Conservation (phyloP, 108 stramenopile species). For the Stephanodiscus triporus region DNA sequence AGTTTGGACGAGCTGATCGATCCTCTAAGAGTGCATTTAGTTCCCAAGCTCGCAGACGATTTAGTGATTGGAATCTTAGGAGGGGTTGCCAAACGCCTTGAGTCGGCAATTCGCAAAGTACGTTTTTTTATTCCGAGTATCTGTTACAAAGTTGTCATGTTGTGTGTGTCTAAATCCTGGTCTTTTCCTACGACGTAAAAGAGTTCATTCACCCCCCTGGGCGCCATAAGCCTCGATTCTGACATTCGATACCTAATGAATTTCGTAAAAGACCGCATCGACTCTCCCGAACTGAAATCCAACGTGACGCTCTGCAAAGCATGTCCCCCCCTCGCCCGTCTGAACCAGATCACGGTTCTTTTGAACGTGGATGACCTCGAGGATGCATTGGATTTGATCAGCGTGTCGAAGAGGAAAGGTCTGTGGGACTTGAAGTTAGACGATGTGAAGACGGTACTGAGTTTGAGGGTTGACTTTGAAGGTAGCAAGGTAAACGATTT, state of each 20-base stretch:
- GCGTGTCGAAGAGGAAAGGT: constrained; percentile 77
- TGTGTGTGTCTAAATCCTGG: not conserved
- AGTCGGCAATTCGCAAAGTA: constrained; percentile 76
- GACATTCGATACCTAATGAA: constrained; percentile 80
- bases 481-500: constrained; percentile 70
- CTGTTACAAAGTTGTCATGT: not conserved
- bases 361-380: constrained; percentile 87
- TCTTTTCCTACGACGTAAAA: not conserved
- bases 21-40: constrained; percentile 69
- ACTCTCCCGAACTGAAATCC: constrained; percentile 59
- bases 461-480: constrained; percentile 80
- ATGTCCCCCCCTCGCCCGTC: constrained; percentile 72
- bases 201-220: constrained; percentile 80
- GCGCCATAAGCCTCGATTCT: constrained; percentile 81
- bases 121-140: constrained; percentile 11
- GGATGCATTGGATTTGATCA: constrained; percentile 82
- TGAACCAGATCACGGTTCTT: constrained; percentile 76
- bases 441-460: constrained; percentile 71
- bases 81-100: constrained; percentile 74
- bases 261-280: constrained; percentile 72
- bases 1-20: constrained; percentile 71
- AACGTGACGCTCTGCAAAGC: constrained; percentile 68
- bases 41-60: constrained; percentile 69
- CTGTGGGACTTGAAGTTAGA: constrained; percentile 86
- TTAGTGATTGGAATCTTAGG: constrained; percentile 70